Base-by-base conservation (phyloP, 768 basidiomycete genomes). In the Amanita jacksonii region DNA sequence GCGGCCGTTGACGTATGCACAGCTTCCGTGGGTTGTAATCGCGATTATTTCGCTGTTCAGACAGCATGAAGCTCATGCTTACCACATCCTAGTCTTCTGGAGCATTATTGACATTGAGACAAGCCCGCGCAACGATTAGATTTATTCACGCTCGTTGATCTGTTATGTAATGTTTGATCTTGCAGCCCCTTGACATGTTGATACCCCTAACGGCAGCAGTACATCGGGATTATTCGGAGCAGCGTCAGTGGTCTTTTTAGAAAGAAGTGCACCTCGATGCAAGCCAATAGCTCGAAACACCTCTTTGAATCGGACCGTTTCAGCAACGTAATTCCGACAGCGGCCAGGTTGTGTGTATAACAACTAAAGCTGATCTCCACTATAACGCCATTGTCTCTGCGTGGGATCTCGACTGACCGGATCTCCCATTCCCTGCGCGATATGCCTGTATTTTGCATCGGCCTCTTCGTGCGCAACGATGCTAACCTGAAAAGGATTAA, bases 401-500 rank as follows among this genome's bases (percentile, higher is more conserved):
- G 42, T 35, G 33, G 18, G 42, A 43, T 35, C 34, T 43, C 23
- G 15, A 23, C 27, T 28, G 27, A 28, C 6, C 27, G 27, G 27
- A 28, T 12, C 22, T 38, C 37, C n/a, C n/a, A n/a, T n/a, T n/a
- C n/a, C n/a, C n/a, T n/a, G n/a, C n/a, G n/a, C n/a, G n/a, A 28
- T 6, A 12, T 28, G 27, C 27, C 12, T 28, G 27, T 28, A 6
- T 28, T 28, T 28, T 28, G 27, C 6, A 28, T n/a, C n/a, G n/a
- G n/a, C n/a, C n/a, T n/a, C n/a, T n/a, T n/a, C n/a, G 53, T 49
- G 39, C 48, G 49, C 23, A 37, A 54, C 22, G 54, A 54, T 55
- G 52, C 66, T 69, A 69, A 67, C 68, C 68, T 57, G 62, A 64
- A 68, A 57, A 56, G 62, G 68, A 48, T 54, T 52, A 55, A 52